These are phyloP conservation scores for Picochlorum sp. DNA, from an alignment of 139 green algal genomes.

Conservation along the genomic window DNA sequence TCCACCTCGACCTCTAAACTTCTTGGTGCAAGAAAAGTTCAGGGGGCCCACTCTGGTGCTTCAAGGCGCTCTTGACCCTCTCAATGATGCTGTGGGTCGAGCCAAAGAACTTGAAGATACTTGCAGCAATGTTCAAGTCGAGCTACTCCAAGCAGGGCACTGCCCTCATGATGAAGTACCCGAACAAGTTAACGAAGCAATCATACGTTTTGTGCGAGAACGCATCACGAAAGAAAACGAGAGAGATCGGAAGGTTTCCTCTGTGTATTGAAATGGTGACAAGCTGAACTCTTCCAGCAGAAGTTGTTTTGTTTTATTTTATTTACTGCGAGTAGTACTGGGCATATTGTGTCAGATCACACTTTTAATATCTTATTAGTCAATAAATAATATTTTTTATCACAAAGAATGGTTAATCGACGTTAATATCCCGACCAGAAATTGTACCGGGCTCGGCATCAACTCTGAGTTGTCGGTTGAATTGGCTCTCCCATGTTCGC, in stretches of 20 bases:
- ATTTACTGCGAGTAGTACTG: too few relatives aligned
- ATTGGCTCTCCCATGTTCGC: not conserved
- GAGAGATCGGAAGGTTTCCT: not conserved
- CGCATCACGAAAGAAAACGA: not conserved
- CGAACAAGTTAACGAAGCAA: constrained; percentile 41
- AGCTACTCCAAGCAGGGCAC: constrained; percentile 54
- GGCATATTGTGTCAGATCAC: too few relatives aligned
- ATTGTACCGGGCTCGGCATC: too few relatives aligned
- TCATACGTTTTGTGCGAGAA: constrained; percentile 40
- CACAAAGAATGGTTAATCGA: too few relatives aligned
- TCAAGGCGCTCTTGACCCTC: constrained; percentile 50
- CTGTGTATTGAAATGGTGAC: too few relatives aligned
- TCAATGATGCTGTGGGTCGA: constrained; percentile 64
- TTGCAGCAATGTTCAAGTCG: constrained; percentile 24
- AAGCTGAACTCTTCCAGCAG: too few relatives aligned
- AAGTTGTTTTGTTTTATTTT: too few relatives aligned
- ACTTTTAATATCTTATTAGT: not conserved
- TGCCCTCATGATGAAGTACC: constrained; percentile 79
- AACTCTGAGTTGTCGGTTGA: too few relatives aligned
- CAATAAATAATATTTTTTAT: not conserved
- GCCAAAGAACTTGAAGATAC: constrained; percentile 31
- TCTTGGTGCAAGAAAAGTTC: constrained; percentile 55
- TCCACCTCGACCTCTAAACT: constrained; percentile 67
- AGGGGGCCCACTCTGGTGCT: constrained; percentile 60
- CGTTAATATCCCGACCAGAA: too few relatives aligned